Evolutionary conservation across 805 yeast genomes (phyloP).

Genomic region (Candida ipomoeae): DNA sequence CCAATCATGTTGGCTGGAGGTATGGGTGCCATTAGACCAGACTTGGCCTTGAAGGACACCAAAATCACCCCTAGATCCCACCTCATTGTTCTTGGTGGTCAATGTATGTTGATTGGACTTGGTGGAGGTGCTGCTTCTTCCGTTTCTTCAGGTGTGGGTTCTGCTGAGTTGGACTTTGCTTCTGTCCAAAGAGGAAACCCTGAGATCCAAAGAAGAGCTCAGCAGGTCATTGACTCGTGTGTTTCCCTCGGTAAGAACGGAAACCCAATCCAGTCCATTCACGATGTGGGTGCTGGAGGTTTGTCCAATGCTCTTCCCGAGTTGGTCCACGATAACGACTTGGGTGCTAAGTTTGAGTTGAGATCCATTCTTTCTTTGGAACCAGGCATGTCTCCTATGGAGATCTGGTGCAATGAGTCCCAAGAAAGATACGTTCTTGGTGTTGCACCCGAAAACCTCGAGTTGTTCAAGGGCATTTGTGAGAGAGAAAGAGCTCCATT

Average conservation of each 20-base stretch:
- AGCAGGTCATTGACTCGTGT: slow-evolving; percentile 95
- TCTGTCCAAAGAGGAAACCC: slow-evolving; percentile 99
- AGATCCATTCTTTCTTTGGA: slow-evolving; percentile 87
- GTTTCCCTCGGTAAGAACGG: slow-evolving; percentile 63
- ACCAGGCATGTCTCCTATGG: slow-evolving; percentile 99
- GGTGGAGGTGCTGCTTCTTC: slow-evolving; percentile 99
- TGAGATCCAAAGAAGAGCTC: slow-evolving; percentile 98
- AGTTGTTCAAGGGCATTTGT: slow-evolving; percentile 72
- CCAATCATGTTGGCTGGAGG: slow-evolving; percentile 99
- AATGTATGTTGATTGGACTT: slow-evolving; percentile 93
- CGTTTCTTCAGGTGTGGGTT: slow-evolving; percentile 92
- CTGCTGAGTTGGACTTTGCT: slow-evolving; percentile 95
- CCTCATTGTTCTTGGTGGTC: slow-evolving; percentile 94
- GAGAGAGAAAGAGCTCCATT: slow-evolving; percentile 93
- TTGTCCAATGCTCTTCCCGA: slow-evolving; percentile 96
- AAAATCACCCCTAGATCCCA: slow-evolving; percentile 89
- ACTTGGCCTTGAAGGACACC: slow-evolving; percentile 79
- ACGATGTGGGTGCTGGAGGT: slow-evolving; percentile 99
- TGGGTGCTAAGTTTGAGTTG: slow-evolving; percentile 90
- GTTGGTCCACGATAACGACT: slow-evolving; percentile 91
- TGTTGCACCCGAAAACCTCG: slow-evolving; percentile 74
- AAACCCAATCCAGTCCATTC: slow-evolving; percentile 88
- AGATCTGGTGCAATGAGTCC: slow-evolving; percentile 99
- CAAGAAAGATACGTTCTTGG: slow-evolving; percentile 97
- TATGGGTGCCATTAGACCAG: slow-evolving; percentile 94